phyloP scores from a whole-genome alignment of 768 basidiomycete genomes.

The Rhizopogon vesiculosus region DNA sequence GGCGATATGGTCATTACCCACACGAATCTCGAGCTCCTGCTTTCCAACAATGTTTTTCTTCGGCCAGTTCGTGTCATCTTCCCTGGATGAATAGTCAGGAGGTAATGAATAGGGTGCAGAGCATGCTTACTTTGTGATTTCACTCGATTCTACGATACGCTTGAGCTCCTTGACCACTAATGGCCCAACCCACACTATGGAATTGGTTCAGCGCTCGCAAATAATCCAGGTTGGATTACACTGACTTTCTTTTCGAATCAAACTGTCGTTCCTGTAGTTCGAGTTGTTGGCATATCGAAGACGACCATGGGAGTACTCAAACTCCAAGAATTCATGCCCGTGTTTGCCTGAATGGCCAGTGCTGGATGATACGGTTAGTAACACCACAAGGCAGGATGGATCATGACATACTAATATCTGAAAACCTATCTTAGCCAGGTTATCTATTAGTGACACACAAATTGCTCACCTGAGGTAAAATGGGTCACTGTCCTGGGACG shows the following conservation, averaged over 20 bases:
- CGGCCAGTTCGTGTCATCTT: conserved; percentile 98
- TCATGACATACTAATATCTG: conserved; percentile 48
- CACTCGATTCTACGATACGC: conserved; percentile 87
- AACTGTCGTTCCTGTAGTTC: conserved; percentile 95
- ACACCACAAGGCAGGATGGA: background rate
- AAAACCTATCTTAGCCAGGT: conserved; percentile 13
- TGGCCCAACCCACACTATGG: conserved; percentile 89
- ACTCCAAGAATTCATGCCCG: conserved; percentile 97
- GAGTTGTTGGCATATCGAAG: conserved; percentile 99
- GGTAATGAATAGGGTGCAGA: background rate
- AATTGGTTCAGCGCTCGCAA: background rate
- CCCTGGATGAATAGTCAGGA: conserved; percentile 46
- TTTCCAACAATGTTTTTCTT: conserved; percentile 99
- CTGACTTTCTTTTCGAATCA: conserved; percentile 98
- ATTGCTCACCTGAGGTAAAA: conserved; percentile 69
- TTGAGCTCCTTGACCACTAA: conserved; percentile 93
- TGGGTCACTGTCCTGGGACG: conserved; percentile 56
- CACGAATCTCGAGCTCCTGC: conserved; percentile 93
- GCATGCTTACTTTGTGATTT: conserved; percentile 77
- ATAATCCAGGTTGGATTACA: conserved; percentile 9
- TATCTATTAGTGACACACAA: background rate
- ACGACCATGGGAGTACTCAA: conserved; percentile 96
- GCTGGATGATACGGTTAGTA: conserved; percentile 4
- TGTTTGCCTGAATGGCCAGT: conserved; percentile 99
- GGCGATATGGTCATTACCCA: conserved; percentile 93